Conservation (phyloP, 78 protist genomes). For the Dictyostelium citrinum region DNA sequence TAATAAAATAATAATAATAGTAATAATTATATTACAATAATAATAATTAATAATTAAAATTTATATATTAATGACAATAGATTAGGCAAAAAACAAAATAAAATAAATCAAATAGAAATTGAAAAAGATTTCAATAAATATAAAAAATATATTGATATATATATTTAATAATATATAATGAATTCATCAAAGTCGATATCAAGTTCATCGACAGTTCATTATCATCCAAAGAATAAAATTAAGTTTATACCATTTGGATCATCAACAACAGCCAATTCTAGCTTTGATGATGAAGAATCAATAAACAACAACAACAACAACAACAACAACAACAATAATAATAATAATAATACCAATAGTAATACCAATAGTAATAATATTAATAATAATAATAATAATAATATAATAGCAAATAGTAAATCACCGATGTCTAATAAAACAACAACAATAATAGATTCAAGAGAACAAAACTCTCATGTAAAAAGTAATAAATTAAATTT, state of each 20-base stretch:
- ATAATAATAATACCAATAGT: neutral
- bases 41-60: neutral
- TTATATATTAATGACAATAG: neutral
- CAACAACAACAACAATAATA: neutral
- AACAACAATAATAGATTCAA: neutral
- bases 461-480: neutral
- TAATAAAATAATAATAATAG: too few species aligned
- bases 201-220: neutral
- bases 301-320: neutral
- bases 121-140: neutral
- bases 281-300: neutral
- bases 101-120: neutral
- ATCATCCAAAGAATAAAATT: constrained; percentile 4
- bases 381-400: neutral
- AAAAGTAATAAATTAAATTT: neutral
- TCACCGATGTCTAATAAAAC: neutral
- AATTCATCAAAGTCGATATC: neutral
- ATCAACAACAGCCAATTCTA: neutral
- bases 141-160: neutral
- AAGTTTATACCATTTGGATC: constrained; percentile 1
- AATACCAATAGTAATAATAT: too few species aligned
- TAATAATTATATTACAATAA: too few species aligned
- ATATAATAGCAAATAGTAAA: neutral
- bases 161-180: neutral
- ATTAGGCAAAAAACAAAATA: neutral